phyloP scores from a whole-genome alignment of 192 early-diverging fungal genomes.

The Spizellomyces sp. region DNA sequence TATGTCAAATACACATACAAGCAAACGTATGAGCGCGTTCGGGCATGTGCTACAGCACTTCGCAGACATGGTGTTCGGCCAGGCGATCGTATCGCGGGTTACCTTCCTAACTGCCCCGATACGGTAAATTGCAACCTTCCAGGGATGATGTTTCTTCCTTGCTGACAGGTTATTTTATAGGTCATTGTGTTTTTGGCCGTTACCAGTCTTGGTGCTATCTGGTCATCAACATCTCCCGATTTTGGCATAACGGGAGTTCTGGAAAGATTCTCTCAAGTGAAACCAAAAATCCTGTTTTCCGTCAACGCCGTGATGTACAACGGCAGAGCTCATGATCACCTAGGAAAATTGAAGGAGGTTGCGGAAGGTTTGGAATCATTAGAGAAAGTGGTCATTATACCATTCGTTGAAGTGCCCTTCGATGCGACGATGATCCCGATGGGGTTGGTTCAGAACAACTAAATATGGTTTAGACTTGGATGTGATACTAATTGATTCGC shows the following conservation, averaged over 20 bases:
- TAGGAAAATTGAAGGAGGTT: constrained; percentile 74
- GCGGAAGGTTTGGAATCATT: constrained; percentile 65
- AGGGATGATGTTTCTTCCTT: not conserved
- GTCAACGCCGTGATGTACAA: constrained; percentile 93
- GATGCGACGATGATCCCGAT: constrained; percentile 32
- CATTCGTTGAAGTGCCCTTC: constrained; percentile 56
- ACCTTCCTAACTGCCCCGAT: constrained; percentile 85
- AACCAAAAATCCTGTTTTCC: constrained; percentile 88
- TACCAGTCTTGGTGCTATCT: constrained; percentile 85
- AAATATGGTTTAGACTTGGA: not conserved
- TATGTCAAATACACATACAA: constrained; percentile 61
- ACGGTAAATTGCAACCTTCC: constrained; percentile 41
- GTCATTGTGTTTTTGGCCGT: constrained; percentile 41
- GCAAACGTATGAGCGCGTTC: constrained; percentile 72
- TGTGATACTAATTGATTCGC: constrained; percentile 6
- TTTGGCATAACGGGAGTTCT: constrained; percentile 90
- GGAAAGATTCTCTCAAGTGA: constrained; percentile 90
- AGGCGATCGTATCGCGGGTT: constrained; percentile 89
- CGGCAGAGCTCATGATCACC: constrained; percentile 78
- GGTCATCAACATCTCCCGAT: constrained; percentile 93
- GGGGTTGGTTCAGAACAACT: constrained; percentile 14
- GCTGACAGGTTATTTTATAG: constrained; percentile 1
- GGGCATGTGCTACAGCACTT: constrained; percentile 73
- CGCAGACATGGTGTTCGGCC: constrained; percentile 63
- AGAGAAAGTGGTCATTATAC: constrained; percentile 78